phyloP scores from a whole-genome alignment of 306 rosid genomes.

The Psophocarpus tetragonolobus region DNA sequence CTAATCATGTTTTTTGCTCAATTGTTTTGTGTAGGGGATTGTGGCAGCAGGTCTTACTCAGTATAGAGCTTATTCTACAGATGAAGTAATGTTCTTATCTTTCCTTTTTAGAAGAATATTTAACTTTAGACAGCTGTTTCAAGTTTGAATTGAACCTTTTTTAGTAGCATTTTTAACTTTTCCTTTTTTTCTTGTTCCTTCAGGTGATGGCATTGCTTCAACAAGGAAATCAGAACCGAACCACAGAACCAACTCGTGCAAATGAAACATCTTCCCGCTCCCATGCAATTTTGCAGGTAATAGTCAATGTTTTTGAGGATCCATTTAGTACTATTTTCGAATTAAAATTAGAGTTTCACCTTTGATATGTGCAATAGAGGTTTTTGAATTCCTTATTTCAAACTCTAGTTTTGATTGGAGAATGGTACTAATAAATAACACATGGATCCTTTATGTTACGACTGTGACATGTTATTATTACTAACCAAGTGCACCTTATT shows the following conservation, averaged over 20 bases:
- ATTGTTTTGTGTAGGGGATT: conserved; percentile 63
- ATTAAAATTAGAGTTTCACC: background rate
- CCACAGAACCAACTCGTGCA: conserved; percentile 94
- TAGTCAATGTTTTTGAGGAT: background rate
- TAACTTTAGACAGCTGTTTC: conserved; percentile 5
- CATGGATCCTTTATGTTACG: background rate
- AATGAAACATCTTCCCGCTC: conserved; percentile 98
- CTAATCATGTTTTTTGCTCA: conserved; percentile 26
- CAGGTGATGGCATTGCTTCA: conserved; percentile 98
- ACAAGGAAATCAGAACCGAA: conserved; percentile 88
- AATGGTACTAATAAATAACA: background rate
- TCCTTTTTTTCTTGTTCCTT: conserved; percentile 31
- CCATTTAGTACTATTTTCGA: background rate
- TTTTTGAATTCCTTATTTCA: background rate
- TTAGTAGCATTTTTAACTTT: background rate
- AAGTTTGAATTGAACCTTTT: conserved; percentile 10
- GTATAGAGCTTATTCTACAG: conserved; percentile 93
- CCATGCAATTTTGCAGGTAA: conserved; percentile 96
- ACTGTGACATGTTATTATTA: conserved; percentile 4
- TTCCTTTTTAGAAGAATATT: background rate
- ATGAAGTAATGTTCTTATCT: conserved; percentile 64
- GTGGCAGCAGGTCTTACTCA: conserved; percentile 95
- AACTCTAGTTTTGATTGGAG: background rate
- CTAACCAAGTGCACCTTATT: conserved; percentile 28
- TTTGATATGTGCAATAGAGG: background rate